Conservation (phyloP, 345 rosid species). For the Erodium maritimum region DNA sequence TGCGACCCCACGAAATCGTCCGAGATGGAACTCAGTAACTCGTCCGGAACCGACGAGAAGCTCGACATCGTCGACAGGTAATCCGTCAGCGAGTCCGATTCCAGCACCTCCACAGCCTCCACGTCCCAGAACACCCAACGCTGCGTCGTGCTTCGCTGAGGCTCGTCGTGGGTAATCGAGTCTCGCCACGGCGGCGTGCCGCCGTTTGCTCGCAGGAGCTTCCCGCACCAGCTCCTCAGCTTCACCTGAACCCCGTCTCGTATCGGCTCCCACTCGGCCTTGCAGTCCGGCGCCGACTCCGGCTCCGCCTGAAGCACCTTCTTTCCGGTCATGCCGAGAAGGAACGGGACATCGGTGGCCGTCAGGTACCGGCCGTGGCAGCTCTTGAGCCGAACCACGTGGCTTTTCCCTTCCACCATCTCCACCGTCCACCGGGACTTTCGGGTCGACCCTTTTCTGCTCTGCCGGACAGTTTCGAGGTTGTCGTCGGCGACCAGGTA, state of each 20-base stretch:
- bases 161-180: constrained; percentile 78
- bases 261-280: constrained; percentile 16
- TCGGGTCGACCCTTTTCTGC: constrained; percentile 9
- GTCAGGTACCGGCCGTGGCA: constrained; percentile 12
- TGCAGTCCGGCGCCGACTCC: not conserved
- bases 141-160: constrained; percentile 39
- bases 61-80: constrained; percentile 53
- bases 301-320: constrained; percentile 2
- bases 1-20: not conserved
- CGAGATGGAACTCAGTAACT: constrained; percentile 8
- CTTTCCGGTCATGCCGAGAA: constrained; percentile 7
- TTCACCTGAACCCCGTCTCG: constrained; percentile 35
- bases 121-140: constrained; percentile 84
- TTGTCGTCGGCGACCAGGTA: constrained; percentile 12
- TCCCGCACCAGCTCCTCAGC: constrained; percentile 60
- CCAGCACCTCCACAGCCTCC: constrained; percentile 29
- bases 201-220: constrained; percentile 65
- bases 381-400: constrained; percentile 9
- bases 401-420: constrained; percentile 1
- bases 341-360: constrained; percentile 7
- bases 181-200: constrained; percentile 93
- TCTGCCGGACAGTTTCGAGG: constrained; percentile 9
- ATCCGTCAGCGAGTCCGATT: constrained; percentile 28
- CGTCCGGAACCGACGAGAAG: constrained; percentile 28
- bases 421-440: constrained; percentile 13